These are phyloP conservation scores for Trypanosoma rangeli DNA, from an alignment of 208 protist genomes.

Conservation along the genomic window DNA sequence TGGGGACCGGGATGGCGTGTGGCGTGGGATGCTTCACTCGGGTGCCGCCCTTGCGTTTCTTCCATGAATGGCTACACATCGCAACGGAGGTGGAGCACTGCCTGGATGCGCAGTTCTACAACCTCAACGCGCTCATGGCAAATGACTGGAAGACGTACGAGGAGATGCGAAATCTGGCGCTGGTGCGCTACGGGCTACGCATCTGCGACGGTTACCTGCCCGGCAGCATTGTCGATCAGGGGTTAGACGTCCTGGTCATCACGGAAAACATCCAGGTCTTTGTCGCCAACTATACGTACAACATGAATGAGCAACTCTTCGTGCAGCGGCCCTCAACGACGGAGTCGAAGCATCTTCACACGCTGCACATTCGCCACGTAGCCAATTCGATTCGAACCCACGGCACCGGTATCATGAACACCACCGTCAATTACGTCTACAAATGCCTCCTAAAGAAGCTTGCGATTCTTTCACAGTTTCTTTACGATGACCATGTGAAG, in stretches of 20 bases:
- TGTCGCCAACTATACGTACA: slow-evolving; percentile 96
- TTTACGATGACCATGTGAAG: slow-evolving; percentile 98
- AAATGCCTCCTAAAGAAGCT: slow-evolving; percentile 95
- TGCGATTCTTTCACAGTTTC: slow-evolving; percentile 94
- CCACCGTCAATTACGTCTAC: slow-evolving; percentile 97
- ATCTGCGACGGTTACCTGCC: slow-evolving; percentile 93
- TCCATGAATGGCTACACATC: slow-evolving; percentile 81
- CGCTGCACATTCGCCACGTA: slow-evolving; percentile 95
- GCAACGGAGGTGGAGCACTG: slow-evolving; percentile 85
- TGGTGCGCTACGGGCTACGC: slow-evolving; percentile 88
- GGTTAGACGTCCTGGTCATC: slow-evolving; percentile 97
- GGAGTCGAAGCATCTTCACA: slow-evolving; percentile 93
- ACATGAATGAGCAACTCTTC: slow-evolving; percentile 97
- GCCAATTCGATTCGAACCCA: slow-evolving; percentile 97
- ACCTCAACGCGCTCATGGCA: slow-evolving; percentile 94
- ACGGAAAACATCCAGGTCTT: slow-evolving; percentile 98
- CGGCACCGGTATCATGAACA: slow-evolving; percentile 98
- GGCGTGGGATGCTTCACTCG: slow-evolving; percentile 85
- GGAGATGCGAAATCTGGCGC: slow-evolving; percentile 95
- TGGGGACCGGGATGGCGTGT: background rate
- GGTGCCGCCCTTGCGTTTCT: slow-evolving; percentile 81
- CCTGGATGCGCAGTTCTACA: slow-evolving; percentile 96
- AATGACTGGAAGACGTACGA: slow-evolving; percentile 96
- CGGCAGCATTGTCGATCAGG: slow-evolving; percentile 92
- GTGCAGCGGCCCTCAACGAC: slow-evolving; percentile 81